These are phyloP conservation scores for Gelatoporia subvermispora DNA, from an alignment of 768 basidiomycete species.

Conservation along the genomic window DNA sequence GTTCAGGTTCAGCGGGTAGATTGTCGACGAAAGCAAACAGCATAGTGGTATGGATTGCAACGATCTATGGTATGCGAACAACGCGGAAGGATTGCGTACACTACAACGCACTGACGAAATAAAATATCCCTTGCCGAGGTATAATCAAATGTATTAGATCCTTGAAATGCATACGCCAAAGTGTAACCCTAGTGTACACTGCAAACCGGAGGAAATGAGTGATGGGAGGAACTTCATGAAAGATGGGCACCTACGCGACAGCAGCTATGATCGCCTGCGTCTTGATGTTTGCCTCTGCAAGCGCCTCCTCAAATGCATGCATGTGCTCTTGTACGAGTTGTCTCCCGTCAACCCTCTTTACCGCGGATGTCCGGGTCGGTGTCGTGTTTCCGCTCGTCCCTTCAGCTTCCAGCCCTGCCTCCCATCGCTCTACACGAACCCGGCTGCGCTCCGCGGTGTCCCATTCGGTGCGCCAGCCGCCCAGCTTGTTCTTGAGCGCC, in stretches of 20 bases:
- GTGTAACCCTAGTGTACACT: not conserved
- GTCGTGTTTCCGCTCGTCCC: conserved; percentile 28
- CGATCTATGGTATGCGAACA: conserved; percentile 13
- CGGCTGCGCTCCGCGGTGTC: conserved; percentile 83
- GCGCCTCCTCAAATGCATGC: conserved; percentile 65
- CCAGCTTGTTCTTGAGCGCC: conserved; percentile 77
- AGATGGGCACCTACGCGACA: conserved; percentile 35
- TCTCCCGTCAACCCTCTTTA: conserved; percentile 60
- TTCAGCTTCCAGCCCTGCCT: conserved; percentile 51
- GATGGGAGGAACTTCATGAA: too few relatives aligned
- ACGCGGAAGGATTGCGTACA: conserved; percentile 4
- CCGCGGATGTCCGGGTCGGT: conserved; percentile 13
- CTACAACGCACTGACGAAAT: conserved; percentile 13
- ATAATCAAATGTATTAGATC: not conserved
- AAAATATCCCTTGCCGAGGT: not conserved
- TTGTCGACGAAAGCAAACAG: too few relatives aligned
- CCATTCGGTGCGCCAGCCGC: conserved; percentile 76
- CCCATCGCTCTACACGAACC: conserved; percentile 75
- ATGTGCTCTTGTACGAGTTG: conserved; percentile 74
- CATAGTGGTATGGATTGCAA: conserved; percentile 7
- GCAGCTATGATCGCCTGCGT: conserved; percentile 81
- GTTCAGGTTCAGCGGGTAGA: conserved; percentile 55
- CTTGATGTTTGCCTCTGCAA: conserved; percentile 69
- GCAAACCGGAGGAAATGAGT: not conserved
- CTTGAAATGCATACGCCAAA: not conserved